phyloP scores from a whole-genome alignment of 1,139 yeast genomes.

The Hansenula lynferdii region DNA sequence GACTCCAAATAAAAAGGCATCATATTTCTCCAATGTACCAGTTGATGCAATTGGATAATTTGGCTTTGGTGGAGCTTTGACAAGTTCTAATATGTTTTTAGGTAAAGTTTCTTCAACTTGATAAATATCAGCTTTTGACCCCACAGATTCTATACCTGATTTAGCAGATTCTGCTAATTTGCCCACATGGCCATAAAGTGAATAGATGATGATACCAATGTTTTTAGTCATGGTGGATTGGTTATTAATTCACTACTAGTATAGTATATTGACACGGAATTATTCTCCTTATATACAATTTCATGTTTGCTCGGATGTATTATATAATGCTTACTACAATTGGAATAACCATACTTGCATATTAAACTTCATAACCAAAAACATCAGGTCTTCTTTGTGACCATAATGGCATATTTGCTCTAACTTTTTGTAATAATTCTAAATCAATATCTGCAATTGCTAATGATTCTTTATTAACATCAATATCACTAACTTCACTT shows the following conservation, averaged over 20 bases:
- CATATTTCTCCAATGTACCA: conserved; percentile 53
- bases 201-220: conserved; percentile 58
- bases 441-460: conserved; percentile 69
- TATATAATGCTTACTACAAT: background rate
- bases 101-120: conserved; percentile 75
- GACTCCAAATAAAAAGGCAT: conserved; percentile 69
- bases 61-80: conserved; percentile 64
- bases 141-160: conserved; percentile 65
- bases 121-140: conserved; percentile 61
- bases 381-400: conserved; percentile 62
- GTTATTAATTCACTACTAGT: too few species aligned
- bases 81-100: conserved; percentile 45
- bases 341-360: background rate
- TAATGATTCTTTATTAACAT: conserved; percentile 46
- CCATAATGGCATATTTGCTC: conserved; percentile 72
- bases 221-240: background rate
- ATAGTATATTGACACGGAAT: too few species aligned
- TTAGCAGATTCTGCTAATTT: conserved; percentile 59
- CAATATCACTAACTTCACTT: conserved; percentile 51
- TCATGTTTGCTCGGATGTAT: background rate
- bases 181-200: conserved; percentile 72
- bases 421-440: conserved; percentile 39
- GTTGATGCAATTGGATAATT: conserved; percentile 60
- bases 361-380: conserved; percentile 22
- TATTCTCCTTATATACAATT: background rate